Conservation (phyloP, 108 stramenopile genomes). For the Pelagomonas calceolata region DNA sequence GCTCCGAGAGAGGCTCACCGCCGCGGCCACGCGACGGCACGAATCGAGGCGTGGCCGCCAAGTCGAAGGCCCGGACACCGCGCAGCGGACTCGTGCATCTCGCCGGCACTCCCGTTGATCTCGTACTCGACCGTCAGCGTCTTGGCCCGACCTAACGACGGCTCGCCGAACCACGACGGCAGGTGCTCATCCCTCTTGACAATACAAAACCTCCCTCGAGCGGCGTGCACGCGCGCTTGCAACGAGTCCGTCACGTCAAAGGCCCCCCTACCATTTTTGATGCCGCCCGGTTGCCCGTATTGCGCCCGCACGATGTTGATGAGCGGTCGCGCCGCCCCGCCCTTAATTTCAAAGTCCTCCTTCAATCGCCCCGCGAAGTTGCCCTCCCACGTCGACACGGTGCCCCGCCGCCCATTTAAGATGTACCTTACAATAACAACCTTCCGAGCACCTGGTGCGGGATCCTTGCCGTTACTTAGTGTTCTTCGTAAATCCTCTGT, state of each 20-base stretch:
- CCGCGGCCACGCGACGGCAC: not conserved
- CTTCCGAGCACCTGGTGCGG: conserved; percentile 16
- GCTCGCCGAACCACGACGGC: conserved; percentile 23
- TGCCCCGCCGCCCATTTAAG: not conserved
- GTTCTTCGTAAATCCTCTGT: conserved; percentile 2
- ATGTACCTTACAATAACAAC: conserved; percentile 11
- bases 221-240: conserved; percentile 27
- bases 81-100: conserved; percentile 9
- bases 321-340: conserved; percentile 7
- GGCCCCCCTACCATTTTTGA: conserved; percentile 21
- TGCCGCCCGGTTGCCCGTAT: conserved; percentile 23
- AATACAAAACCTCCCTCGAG: conserved; percentile 15
- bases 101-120: conserved; percentile 19
- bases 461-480: conserved; percentile 11
- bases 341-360: conserved; percentile 7
- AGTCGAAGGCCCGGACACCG: conserved; percentile 7
- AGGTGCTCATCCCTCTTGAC: conserved; percentile 10
- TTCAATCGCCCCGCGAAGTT: conserved; percentile 2
- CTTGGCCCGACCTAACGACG: conserved; percentile 25
- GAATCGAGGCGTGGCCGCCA: too few species aligned
- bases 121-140: conserved; percentile 24
- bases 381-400: conserved; percentile 9
- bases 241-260: conserved; percentile 31
- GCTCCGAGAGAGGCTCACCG: not conserved
- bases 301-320: conserved; percentile 13